Evolutionary conservation across 345 rosid species (phyloP).

Genomic region (Dipteronia sinensis): DNA sequence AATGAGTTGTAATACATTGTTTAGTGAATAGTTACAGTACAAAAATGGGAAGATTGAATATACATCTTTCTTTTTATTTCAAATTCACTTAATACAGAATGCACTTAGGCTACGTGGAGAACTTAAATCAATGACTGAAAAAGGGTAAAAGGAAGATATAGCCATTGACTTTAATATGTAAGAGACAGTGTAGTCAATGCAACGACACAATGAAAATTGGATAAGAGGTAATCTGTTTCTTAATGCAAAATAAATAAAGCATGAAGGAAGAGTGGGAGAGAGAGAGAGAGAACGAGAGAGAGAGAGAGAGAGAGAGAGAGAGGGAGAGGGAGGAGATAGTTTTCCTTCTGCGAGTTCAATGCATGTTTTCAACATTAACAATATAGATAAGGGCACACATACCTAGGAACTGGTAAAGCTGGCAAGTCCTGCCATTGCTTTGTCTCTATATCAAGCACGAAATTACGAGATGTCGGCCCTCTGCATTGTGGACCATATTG

Average conservation of each 20-base stretch:
- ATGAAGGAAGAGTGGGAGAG: background rate
- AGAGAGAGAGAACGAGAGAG: background rate
- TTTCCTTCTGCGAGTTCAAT: background rate
- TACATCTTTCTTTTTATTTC: background rate
- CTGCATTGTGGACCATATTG: constrained; percentile 97
- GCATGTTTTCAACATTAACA: constrained; percentile 4
- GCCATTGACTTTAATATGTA: background rate
- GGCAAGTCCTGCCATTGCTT: constrained; percentile 73
- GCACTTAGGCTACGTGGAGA: background rate
- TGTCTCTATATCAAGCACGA: constrained; percentile 84
- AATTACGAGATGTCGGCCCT: constrained; percentile 81
- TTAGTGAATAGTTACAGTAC: background rate
- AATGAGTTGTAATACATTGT: background rate
- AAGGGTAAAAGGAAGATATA: background rate
- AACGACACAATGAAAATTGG: background rate
- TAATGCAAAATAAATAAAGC: background rate
- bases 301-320: background rate
- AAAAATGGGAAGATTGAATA: background rate
- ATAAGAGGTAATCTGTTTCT: background rate
- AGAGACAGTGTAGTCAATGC: background rate
- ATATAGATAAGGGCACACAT: constrained; percentile 26
- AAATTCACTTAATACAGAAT: background rate
- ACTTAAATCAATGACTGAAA: background rate
- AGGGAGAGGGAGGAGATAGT: background rate
- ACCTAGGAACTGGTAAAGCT: constrained; percentile 90